A percentile compares a stretch with the other conserved stretches of the same genome.
Conservation (phyloP, 2,329 filamentous ascomycete species). For the Paracamarosporium sp. region DNA sequence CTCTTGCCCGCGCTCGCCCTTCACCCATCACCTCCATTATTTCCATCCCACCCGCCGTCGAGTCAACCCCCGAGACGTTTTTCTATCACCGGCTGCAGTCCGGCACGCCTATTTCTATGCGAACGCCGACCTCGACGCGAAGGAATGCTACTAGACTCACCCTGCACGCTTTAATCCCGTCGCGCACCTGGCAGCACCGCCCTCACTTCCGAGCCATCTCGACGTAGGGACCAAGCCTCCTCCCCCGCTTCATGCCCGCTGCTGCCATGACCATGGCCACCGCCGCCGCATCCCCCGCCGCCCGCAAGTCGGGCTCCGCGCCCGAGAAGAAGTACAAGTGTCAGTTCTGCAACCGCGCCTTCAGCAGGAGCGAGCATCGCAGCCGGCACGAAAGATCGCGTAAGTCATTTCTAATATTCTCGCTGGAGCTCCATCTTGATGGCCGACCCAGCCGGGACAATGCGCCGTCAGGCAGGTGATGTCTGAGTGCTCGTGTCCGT, state of each 20-base stretch:
- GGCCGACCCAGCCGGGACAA: constrained; percentile 9
- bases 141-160: constrained; percentile 23
- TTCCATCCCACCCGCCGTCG: constrained; percentile 27
- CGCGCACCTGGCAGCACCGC: constrained; percentile 41
- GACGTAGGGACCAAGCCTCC: constrained; percentile 1
- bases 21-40: constrained; percentile 15
- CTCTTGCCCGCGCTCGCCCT: constrained; percentile 22
- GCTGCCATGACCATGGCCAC: constrained; percentile 69
- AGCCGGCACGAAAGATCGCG: constrained; percentile 97
- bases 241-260: constrained; percentile 65
- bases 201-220: constrained; percentile 21
- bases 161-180: constrained; percentile 42
- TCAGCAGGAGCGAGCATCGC: constrained; percentile 95
- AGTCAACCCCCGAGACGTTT: constrained; percentile 6
- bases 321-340: constrained; percentile 99
- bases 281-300: constrained; percentile 70
- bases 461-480: background rate
- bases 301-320: constrained; percentile 73
- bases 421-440: constrained; percentile 33
- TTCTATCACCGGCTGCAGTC: constrained; percentile 25
- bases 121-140: constrained; percentile 29
- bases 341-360: constrained; percentile 97
- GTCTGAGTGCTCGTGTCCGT: background rate
- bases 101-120: constrained; percentile 32
- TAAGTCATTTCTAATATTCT: constrained; percentile 64